phyloP scores from a whole-genome alignment of 139 green algal genomes.

The Eudorina sp. region DNA sequence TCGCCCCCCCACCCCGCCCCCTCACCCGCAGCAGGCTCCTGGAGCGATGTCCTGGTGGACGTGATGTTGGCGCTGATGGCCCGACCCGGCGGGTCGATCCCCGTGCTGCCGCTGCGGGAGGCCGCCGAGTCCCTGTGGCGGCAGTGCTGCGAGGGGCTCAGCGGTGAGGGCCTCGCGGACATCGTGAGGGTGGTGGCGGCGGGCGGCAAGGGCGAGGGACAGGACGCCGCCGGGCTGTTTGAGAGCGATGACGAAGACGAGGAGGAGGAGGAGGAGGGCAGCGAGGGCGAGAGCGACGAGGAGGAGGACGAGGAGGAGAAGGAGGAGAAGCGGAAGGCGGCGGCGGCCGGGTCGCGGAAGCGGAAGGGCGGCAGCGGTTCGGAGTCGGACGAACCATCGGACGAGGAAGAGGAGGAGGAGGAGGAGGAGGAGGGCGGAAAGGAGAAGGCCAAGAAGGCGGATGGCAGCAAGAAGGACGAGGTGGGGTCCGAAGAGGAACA shows the following conservation, averaged over 20 bases:
- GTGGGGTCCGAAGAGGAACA: constrained; percentile 39
- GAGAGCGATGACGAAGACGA: constrained; percentile 63
- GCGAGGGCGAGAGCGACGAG: constrained; percentile 32
- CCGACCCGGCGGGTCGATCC: constrained; percentile 59
- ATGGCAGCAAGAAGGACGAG: not conserved
- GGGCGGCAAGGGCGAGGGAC: constrained; percentile 47
- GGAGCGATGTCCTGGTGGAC: constrained; percentile 86
- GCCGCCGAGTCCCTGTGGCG: constrained; percentile 78
- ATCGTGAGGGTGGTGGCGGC: constrained; percentile 74
- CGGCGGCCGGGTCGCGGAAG: not conserved
- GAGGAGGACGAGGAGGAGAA: constrained; percentile 13
- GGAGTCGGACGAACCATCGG: constrained; percentile 17
- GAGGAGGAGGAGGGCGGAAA: constrained; percentile 64
- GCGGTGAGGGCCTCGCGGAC: constrained; percentile 60
- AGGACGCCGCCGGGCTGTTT: constrained; percentile 42
- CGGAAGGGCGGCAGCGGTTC: not conserved
- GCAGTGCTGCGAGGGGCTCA: constrained; percentile 35
- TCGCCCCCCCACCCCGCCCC: not conserved
- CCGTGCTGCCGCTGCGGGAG: constrained; percentile 74
- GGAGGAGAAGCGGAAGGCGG: constrained; percentile 10
- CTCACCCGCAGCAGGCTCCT: constrained; percentile 49
- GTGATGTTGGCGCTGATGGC: constrained; percentile 81
- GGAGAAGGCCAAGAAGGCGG: not conserved
- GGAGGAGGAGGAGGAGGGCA: constrained; percentile 43
- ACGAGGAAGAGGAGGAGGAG: constrained; percentile 41